Conservation (phyloP, 1,284 basidiomycete genomes). For the Ceratobasidium sp. region DNA sequence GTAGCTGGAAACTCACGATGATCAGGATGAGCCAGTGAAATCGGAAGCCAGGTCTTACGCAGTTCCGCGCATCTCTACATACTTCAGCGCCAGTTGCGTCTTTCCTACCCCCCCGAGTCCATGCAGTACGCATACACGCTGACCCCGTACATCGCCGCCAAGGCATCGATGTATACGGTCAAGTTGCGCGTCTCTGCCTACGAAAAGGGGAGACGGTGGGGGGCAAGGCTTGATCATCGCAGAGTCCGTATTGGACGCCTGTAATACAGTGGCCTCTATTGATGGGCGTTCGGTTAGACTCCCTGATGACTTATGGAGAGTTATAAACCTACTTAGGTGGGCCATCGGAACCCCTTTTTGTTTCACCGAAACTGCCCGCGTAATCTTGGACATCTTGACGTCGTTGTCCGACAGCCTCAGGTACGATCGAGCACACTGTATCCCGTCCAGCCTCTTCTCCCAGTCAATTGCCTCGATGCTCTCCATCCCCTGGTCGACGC, state of each 20-base stretch:
- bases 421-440: background rate
- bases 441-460: background rate
- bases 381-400: background rate
- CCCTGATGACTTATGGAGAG: background rate
- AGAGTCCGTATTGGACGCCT: background rate
- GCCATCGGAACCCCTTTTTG: too few relatives aligned
- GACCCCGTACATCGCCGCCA: background rate
- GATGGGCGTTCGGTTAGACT: background rate
- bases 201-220: background rate
- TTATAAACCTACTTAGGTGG: background rate
- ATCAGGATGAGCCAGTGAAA: too few relatives aligned
- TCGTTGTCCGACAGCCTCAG: slow-evolving; percentile 6
- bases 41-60: background rate
- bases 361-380: background rate
- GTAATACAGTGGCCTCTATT: background rate
- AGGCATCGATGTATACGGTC: background rate
- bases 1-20: background rate
- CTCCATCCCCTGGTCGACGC: slow-evolving; percentile 24
- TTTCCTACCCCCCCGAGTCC: slow-evolving; percentile 23
- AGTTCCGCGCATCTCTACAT: background rate
- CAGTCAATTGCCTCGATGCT: background rate
- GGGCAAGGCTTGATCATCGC: slow-evolving; percentile 2
- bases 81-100: slow-evolving; percentile 17
- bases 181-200: background rate
- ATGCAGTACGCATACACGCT: slow-evolving; percentile 1